Conservation (phyloP, 2,329 filamentous ascomycete genomes). For the Hirsutella thompsonii region DNA sequence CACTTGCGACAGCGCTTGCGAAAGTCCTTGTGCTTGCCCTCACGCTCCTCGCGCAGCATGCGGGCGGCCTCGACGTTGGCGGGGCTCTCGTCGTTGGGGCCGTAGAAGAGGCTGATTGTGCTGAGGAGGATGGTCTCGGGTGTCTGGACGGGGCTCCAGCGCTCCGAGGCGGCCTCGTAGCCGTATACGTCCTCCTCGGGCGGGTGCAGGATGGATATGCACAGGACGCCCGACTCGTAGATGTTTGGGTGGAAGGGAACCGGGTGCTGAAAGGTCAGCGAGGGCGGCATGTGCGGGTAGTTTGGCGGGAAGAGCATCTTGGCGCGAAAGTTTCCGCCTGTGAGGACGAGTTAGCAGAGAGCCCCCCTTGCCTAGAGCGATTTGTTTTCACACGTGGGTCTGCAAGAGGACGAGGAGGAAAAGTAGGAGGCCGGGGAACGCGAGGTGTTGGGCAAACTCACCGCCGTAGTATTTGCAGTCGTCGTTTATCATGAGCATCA, state of each 20-base stretch:
- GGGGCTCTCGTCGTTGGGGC: slow-evolving; percentile 89
- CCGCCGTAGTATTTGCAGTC: slow-evolving; percentile 90
- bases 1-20: slow-evolving; percentile 64
- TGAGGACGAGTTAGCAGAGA: too few relatives aligned
- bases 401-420: slow-evolving; percentile 4
- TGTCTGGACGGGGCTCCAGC: slow-evolving; percentile 90
- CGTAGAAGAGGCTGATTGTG: slow-evolving; percentile 83
- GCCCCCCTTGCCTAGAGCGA: too few relatives aligned
- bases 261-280: slow-evolving; percentile 73
- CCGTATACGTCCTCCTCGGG: slow-evolving; percentile 90
- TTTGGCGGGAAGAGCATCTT: slow-evolving; percentile 68
- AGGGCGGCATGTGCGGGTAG: slow-evolving; percentile 81
- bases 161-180: slow-evolving; percentile 80
- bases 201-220: slow-evolving; percentile 93
- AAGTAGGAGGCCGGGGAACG: background rate
- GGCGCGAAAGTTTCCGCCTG: slow-evolving; percentile 87
- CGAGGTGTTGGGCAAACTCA: slow-evolving; percentile 32
- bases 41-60: slow-evolving; percentile 68
- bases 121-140: slow-evolving; percentile 88
- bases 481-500: slow-evolving; percentile 96
- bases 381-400: too few relatives aligned
- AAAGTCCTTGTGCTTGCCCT: slow-evolving; percentile 54
- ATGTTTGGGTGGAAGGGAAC: slow-evolving; percentile 92
- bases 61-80: slow-evolving; percentile 91
- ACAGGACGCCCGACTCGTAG: slow-evolving; percentile 76